Evolutionary conservation across 2,329 filamentous ascomycete genomes (phyloP).

Genomic region (Cercospora zeina): DNA sequence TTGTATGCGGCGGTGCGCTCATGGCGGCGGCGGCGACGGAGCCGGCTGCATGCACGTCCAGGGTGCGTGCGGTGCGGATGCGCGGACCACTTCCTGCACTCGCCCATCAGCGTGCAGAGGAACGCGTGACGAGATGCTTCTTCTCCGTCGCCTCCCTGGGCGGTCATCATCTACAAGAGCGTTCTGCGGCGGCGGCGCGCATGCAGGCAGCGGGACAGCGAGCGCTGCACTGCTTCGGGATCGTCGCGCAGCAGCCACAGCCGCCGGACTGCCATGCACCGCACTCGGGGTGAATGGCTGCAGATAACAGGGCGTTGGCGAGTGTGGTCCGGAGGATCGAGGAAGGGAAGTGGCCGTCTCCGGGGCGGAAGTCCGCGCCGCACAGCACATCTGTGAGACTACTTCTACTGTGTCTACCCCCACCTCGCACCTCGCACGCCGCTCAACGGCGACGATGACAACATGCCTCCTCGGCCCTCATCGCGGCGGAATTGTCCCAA

Average conservation of each 20-base stretch:
- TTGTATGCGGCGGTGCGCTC: slow-evolving; percentile 10
- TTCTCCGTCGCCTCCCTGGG: neutral
- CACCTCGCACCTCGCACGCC: neutral
- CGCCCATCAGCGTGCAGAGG: neutral
- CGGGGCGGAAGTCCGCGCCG: neutral
- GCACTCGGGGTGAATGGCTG: slow-evolving; percentile 18
- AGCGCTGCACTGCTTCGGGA: neutral
- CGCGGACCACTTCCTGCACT: neutral
- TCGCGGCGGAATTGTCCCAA: neutral
- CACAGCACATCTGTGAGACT: too few species aligned
- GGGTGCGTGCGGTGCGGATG: neutral
- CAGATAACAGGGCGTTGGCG: slow-evolving; percentile 12
- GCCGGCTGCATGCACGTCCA: slow-evolving; percentile 1
- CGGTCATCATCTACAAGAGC: neutral
- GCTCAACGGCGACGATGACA: neutral
- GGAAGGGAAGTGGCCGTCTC: neutral
- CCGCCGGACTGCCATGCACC: neutral
- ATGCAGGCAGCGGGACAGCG: neutral
- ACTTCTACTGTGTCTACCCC: too few species aligned
- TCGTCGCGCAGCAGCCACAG: neutral
- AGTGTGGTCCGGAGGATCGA: neutral
- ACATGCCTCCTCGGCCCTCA: neutral
- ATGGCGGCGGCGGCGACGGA: slow-evolving; percentile 1
- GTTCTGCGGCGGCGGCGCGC: neutral
- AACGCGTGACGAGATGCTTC: neutral